These are phyloP conservation scores for Colletotrichum sojae DNA, from an alignment of 2,329 filamentous ascomycete genomes.

Conservation along the genomic window DNA sequence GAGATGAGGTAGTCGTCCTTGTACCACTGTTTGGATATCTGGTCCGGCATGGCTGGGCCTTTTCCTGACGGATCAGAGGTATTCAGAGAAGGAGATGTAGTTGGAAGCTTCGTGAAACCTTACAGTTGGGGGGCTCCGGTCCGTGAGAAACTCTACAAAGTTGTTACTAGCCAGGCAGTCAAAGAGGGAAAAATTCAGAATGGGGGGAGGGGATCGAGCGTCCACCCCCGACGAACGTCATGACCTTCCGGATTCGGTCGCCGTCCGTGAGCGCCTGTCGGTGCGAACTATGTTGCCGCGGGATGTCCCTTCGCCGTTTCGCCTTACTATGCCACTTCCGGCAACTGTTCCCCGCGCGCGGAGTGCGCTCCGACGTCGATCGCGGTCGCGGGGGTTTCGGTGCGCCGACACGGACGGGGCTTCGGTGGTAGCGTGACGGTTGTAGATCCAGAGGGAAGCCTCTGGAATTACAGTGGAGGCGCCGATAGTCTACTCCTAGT, in stretches of 20 bases:
- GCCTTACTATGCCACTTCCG: conserved; percentile 8
- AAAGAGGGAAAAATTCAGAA: not conserved
- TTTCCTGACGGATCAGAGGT: not conserved
- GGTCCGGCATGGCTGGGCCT: conserved; percentile 31
- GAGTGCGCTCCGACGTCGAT: conserved; percentile 4
- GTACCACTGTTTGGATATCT: conserved; percentile 59
- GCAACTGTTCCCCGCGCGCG: not conserved
- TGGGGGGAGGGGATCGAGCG: conserved; percentile 22
- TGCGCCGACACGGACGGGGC: not conserved
- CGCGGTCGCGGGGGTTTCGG: not conserved
- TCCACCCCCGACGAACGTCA: conserved; percentile 10
- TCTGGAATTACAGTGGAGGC: too few relatives aligned
- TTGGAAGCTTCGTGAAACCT: conserved; percentile 27
- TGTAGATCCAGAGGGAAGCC: not conserved
- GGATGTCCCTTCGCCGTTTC: not conserved
- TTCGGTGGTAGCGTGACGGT: not conserved
- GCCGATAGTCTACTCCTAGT: too few relatives aligned
- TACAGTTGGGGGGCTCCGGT: not conserved
- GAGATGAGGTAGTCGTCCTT: conserved; percentile 72
- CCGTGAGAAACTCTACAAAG: not conserved
- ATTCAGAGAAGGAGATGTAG: conserved; percentile 5
- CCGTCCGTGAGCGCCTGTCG: conserved; percentile 1
- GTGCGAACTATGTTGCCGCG: conserved; percentile 7
- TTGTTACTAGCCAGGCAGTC: not conserved
- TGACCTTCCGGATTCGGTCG: conserved; percentile 3